Evolutionary conservation across 805 yeast genomes (phyloP), one percentile per base, ranked within the genome.

Genomic region (Myxozyma nipponensis): DNA sequence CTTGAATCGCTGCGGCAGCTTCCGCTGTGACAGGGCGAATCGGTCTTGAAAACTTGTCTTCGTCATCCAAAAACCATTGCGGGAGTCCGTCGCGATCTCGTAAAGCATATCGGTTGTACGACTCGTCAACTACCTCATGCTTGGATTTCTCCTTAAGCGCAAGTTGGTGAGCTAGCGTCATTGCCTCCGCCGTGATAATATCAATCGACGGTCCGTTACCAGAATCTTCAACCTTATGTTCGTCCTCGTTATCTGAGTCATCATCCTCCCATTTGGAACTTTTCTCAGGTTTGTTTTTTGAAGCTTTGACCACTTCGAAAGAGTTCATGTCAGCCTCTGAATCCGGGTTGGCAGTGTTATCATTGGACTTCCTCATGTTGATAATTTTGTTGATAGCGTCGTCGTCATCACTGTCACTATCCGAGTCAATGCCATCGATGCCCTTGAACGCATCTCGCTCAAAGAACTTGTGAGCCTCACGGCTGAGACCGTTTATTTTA

Each of bases 41-140:
- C 50, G 87, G 57, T 74, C 88, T 88, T 46, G 89, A 83, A 71
- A 91, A 96, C 63, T 74, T 75, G 64, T 78, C 80, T 68, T 93
- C 99, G 59, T 93, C 98, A 60, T 93, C 98, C 39, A 86, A 51
- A 65, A 93, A 93, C 99, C 99, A 93, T n/a, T 81, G 89, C 1
- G 99, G 99, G 47, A 93, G 74, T 13, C 89, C 88, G 25, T 90
- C 97, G 39, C 72, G 75, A 62, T 93, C 98, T 61, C 97, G 78
- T 77, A 93, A 91, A 2, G 98, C 81, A 60, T 88, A 86, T 68
- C 87, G 82, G 69, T 91, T 88, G 69, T 85, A 86, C 37, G 96
- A 96, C 62, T 93, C 97, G 63, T 89, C 88, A n/a, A 87, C 73
- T 49, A 91, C 73, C 63, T 89, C 95, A 61, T 86, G 83, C 65